A percentile compares a stretch with the other conserved stretches of the same genome.
Conservation (phyloP, 768 basidiomycete species). For the Gymnopilus dilepis region DNA sequence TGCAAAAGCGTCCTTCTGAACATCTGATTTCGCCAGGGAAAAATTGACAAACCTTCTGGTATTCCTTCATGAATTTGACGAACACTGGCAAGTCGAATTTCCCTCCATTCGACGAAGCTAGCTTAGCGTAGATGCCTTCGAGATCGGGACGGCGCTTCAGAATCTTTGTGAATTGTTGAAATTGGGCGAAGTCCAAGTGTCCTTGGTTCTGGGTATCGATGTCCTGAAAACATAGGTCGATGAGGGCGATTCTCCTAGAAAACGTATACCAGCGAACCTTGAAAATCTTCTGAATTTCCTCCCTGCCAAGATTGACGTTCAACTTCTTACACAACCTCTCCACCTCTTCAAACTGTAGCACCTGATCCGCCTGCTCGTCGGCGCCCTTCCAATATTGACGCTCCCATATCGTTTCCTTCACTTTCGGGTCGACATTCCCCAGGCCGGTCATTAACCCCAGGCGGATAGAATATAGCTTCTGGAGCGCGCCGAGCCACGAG, state of each 20-base stretch:
- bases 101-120: constrained; percentile 36
- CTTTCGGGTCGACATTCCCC: constrained; percentile 63
- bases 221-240: constrained; percentile 45
- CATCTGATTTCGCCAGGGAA: neutral
- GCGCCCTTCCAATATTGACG: constrained; percentile 82
- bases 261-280: constrained; percentile 40
- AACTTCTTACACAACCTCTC: constrained; percentile 72
- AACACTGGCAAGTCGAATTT: constrained; percentile 50
- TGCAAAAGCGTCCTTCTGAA: constrained; percentile 23
- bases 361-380: constrained; percentile 64
- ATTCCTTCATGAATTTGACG: constrained; percentile 49
- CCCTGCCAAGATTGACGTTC: constrained; percentile 62
- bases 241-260: neutral
- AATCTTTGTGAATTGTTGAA: constrained; percentile 80
- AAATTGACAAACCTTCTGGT: constrained; percentile 42
- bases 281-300: constrained; percentile 63
- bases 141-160: constrained; percentile 89
- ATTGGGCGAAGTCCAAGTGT: constrained; percentile 77
- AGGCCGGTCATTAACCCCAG: constrained; percentile 73
- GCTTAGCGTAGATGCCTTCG: constrained; percentile 59
- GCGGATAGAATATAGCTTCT: constrained; percentile 66
- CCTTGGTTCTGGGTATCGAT: constrained; percentile 62
- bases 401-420: constrained; percentile 77
- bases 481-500: constrained; percentile 65
- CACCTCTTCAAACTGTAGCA: constrained; percentile 72